Conservation (phyloP, 164 flowering plant species). For the Malania oleifera region DNA sequence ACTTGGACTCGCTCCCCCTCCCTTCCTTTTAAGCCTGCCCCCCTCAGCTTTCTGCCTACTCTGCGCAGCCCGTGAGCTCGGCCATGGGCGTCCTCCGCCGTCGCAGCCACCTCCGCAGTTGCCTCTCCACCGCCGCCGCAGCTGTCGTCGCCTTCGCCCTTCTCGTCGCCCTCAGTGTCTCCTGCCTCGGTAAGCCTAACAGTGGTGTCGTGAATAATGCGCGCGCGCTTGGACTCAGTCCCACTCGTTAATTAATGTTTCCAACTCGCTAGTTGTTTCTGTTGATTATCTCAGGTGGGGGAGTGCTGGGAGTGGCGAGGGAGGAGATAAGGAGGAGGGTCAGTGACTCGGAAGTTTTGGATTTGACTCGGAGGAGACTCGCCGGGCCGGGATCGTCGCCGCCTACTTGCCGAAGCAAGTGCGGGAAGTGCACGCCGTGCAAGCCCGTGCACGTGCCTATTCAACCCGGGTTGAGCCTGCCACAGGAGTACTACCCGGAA, state of each 20-base stretch:
- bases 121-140: conserved; percentile 7
- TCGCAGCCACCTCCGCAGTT: conserved; percentile 18
- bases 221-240: too few species aligned
- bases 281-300: background rate
- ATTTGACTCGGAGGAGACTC: conserved; percentile 30
- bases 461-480: conserved; percentile 60
- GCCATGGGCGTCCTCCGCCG: conserved; percentile 34
- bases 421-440: conserved; percentile 77
- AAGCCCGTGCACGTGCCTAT: conserved; percentile 73
- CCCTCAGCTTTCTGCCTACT: conserved; percentile 9
- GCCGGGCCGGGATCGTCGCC: conserved; percentile 80
- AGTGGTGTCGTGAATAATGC: too few species aligned
- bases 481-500: conserved; percentile 90
- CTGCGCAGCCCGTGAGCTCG: conserved; percentile 17
- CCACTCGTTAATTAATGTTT: conserved; percentile 18
- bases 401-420: conserved; percentile 74
- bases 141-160: conserved; percentile 25
- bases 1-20: too few species aligned
- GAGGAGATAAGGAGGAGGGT: background rate
- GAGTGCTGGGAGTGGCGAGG: background rate
- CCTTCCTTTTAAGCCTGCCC: too few species aligned
- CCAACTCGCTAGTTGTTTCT: background rate
- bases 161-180: conserved; percentile 21
- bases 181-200: background rate
- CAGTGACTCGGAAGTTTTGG: conserved; percentile 5